Conservation (phyloP, 495 filamentous ascomycete species). For the Aspergillus cavernicola region DNA sequence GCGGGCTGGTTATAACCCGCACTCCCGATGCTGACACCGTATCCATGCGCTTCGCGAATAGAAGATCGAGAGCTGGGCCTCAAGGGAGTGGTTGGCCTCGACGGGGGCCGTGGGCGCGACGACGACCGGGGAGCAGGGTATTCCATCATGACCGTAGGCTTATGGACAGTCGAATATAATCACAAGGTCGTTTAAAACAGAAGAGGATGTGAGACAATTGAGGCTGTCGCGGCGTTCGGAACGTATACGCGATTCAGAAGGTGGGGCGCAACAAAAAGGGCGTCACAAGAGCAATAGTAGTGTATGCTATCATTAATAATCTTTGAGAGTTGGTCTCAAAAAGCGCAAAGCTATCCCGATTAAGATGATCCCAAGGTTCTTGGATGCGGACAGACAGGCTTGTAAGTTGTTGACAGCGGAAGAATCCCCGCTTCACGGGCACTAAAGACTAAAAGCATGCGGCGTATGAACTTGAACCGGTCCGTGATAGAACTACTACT, state of each 20-base stretch:
- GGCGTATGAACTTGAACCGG: neutral
- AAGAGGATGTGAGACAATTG: constrained; percentile 4
- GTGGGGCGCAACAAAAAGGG: constrained; percentile 3
- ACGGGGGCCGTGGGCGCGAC: constrained; percentile 47
- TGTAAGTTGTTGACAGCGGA: neutral
- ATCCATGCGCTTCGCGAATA: constrained; percentile 65
- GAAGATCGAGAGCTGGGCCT: constrained; percentile 88
- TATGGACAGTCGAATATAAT: neutral
- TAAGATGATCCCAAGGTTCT: neutral
- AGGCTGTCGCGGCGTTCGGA: constrained; percentile 1
- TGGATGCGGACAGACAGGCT: neutral
- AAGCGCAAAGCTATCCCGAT: neutral
- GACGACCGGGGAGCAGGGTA: constrained; percentile 32
- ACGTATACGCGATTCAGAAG: constrained; percentile 11
- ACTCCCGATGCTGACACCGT: constrained; percentile 39
- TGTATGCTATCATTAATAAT: neutral
- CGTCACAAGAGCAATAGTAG: neutral
- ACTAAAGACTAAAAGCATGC: neutral
- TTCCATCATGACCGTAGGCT: constrained; percentile 29
- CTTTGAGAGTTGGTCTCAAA: neutral
- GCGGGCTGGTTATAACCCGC: constrained; percentile 59
- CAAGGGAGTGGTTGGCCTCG: constrained; percentile 88
- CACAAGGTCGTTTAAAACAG: constrained; percentile 5
- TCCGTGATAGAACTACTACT: too few species aligned
- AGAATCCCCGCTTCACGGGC: constrained; percentile 1